Evolutionary conservation across 2,329 filamentous ascomycete genomes (phyloP).

Genomic region (Beauveria sp.): DNA sequence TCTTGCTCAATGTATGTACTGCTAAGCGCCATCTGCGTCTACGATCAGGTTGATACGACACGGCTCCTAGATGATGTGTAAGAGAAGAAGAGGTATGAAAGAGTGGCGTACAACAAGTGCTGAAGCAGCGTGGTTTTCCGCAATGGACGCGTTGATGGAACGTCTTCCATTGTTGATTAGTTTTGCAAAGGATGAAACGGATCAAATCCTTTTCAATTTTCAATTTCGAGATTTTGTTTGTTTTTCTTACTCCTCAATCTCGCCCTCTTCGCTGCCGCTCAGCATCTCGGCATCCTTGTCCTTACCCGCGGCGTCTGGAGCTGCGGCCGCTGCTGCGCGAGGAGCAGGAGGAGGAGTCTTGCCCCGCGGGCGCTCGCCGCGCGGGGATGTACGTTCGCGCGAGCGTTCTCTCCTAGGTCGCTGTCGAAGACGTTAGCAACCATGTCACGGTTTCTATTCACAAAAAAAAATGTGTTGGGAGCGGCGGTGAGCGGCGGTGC

Average conservation of each 20-base stretch:
- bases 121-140: neutral
- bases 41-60: neutral
- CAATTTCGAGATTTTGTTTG: neutral
- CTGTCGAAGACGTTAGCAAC: conserved; percentile 31
- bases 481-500: conserved; percentile 1
- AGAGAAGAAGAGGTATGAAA: neutral
- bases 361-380: conserved; percentile 48
- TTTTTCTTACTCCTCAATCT: conserved; percentile 70
- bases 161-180: neutral
- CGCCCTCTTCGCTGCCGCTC: conserved; percentile 87
- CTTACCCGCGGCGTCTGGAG: conserved; percentile 18
- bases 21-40: conserved; percentile 1
- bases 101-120: neutral
- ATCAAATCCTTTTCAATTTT: too few relatives aligned
- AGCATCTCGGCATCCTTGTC: conserved; percentile 42
- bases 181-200: neutral
- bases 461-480: neutral
- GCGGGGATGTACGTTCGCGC: conserved; percentile 54
- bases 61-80: neutral
- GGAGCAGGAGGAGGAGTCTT: conserved; percentile 40
- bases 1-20: neutral
- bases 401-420: conserved; percentile 49
- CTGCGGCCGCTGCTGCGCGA: conserved; percentile 7
- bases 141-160: neutral
- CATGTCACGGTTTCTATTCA: neutral